Evolutionary conservation across 805 yeast species (phyloP).

Genomic region (Kodamaea sagamina): DNA sequence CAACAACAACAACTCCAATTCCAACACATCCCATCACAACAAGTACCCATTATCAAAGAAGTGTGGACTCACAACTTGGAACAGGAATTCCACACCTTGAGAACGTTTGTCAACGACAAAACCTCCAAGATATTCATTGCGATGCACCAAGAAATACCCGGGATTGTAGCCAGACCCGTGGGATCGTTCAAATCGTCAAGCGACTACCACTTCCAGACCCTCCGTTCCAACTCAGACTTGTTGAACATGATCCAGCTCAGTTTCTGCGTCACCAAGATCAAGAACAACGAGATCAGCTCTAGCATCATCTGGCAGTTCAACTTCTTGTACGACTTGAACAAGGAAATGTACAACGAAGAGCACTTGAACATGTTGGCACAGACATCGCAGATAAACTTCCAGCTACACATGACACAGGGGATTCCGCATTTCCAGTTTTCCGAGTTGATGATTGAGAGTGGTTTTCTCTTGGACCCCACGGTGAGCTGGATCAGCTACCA

Average conservation of each 20-base stretch:
- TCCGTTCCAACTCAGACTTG: constrained; percentile 88
- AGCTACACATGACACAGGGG: constrained; percentile 71
- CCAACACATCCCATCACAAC: constrained; percentile 21
- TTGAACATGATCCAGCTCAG: constrained; percentile 78
- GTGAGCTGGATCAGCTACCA: constrained; percentile 92
- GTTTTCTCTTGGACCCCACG: constrained; percentile 68
- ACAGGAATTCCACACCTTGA: constrained; percentile 61
- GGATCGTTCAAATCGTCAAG: constrained; percentile 87
- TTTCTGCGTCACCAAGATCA: constrained; percentile 41
- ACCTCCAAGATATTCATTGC: constrained; percentile 52
- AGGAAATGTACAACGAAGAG: constrained; percentile 86
- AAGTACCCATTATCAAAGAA: constrained; percentile 60
- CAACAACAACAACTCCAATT: constrained; percentile 21
- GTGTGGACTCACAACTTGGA: constrained; percentile 75
- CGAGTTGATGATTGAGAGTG: constrained; percentile 81
- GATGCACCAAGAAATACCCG: constrained; percentile 92
- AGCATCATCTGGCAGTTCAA: constrained; percentile 94
- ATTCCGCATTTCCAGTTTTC: constrained; percentile 80
- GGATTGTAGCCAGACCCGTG: constrained; percentile 92
- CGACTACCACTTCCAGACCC: constrained; percentile 94
- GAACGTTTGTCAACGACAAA: constrained; percentile 58
- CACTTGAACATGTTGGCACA: constrained; percentile 77
- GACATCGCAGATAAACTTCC: constrained; percentile 78
- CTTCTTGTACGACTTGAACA: constrained; percentile 72
- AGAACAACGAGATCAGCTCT: constrained; percentile 53